Conservation (phyloP, 768 basidiomycete genomes). For the Lactifluus volemus region DNA sequence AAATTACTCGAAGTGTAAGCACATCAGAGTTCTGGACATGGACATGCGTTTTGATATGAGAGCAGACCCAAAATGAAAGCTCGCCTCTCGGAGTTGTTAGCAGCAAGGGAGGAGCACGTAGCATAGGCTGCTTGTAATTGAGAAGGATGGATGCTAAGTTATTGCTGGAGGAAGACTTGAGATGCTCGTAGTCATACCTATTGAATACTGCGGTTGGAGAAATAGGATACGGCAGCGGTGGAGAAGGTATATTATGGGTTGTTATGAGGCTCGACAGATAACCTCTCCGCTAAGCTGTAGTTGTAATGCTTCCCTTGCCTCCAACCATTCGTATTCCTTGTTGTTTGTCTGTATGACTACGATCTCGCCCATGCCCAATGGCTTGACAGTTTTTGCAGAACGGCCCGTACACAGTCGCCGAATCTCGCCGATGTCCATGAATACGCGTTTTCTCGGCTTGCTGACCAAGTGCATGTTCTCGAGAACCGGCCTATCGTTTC, state of each 20-base stretch:
- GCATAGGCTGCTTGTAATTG: not conserved
- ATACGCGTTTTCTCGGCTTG: constrained; percentile 72
- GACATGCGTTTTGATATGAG: constrained; percentile 3
- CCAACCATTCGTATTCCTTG: constrained; percentile 75
- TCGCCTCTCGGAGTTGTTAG: constrained; percentile 58
- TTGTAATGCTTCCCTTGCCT: constrained; percentile 86
- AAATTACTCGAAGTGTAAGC: constrained; percentile 83
- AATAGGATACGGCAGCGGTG: not conserved
- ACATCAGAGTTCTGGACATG: not conserved
- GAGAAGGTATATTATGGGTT: too few species aligned
- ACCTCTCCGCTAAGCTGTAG: constrained; percentile 78
- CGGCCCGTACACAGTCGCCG: constrained; percentile 72
- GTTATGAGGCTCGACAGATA: constrained; percentile 55
- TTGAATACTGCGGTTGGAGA: not conserved
- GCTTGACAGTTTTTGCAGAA: constrained; percentile 70
- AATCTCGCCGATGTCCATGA: constrained; percentile 68
- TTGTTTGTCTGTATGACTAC: constrained; percentile 70
- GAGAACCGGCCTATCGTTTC: constrained; percentile 82
- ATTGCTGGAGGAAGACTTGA: not conserved
- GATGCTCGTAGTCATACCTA: not conserved
- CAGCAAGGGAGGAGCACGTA: constrained; percentile 21
- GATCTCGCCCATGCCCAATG: constrained; percentile 88
- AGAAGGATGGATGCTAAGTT: not conserved
- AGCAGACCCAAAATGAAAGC: constrained; percentile 73
- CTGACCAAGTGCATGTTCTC: constrained; percentile 72